Conservation (phyloP, 495 filamentous ascomycete genomes). For the Neurospora tetraspora region DNA sequence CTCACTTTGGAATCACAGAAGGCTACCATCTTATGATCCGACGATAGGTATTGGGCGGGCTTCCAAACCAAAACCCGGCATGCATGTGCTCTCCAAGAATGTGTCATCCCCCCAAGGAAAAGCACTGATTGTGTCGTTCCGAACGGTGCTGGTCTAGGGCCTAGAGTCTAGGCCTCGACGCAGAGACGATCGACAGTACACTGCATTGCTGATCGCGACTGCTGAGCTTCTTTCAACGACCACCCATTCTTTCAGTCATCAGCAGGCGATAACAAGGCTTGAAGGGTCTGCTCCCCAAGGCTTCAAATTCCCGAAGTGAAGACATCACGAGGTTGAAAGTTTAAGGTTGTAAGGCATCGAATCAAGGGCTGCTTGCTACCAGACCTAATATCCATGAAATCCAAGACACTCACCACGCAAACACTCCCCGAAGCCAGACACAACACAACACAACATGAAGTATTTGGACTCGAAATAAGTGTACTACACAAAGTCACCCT, state of each 20-base stretch:
- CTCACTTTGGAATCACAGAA: not conserved
- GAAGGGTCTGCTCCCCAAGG: not conserved
- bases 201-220: not conserved
- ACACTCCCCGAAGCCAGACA: not conserved
- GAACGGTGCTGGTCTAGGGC: not conserved
- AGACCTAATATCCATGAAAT: not conserved
- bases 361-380: not conserved
- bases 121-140: no score
- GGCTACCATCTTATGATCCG: not conserved
- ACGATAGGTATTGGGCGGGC: not conserved
- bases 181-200: not conserved
- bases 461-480: not conserved
- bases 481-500: not conserved
- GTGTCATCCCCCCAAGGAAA: not conserved
- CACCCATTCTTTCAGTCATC: not conserved
- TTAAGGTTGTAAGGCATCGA: not conserved
- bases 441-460: not conserved
- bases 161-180: not conserved
- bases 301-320: not conserved
- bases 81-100: not conserved
- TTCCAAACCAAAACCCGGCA: not conserved
- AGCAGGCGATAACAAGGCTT: not conserved
- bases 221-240: not conserved
- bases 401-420: not conserved
- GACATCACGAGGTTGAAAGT: not conserved